phyloP scores from a whole-genome alignment of 148 eudicot species.

The Amaranthus cruentus region DNA sequence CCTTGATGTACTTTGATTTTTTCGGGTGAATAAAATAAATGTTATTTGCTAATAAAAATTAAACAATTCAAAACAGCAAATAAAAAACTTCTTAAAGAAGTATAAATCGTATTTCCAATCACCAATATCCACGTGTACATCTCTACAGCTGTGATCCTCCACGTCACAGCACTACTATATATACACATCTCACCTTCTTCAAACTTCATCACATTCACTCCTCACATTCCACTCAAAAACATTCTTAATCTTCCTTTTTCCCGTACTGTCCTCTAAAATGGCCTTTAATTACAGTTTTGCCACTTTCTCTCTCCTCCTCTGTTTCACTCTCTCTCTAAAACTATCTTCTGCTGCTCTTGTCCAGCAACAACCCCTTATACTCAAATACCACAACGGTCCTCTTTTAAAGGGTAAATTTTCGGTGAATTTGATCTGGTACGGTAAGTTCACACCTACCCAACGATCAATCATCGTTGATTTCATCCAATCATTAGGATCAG shows the following conservation, averaged over 20 bases:
- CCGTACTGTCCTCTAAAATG: constrained; percentile 15
- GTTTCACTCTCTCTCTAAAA: constrained; percentile 1
- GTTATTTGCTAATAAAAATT: no score
- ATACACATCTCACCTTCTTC: constrained; percentile 15
- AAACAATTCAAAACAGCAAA: no score
- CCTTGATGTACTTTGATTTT: no score
- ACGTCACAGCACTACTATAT: constrained; percentile 25
- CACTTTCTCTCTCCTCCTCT: constrained; percentile 24
- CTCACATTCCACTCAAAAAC: not conserved
- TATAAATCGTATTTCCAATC: not conserved
- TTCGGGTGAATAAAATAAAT: no score
- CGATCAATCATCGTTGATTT: constrained; percentile 61
- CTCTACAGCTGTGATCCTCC: constrained; percentile 37
- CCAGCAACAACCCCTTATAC: constrained; percentile 35
- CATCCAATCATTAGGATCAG: constrained; percentile 42
- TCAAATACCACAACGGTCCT: constrained; percentile 57
- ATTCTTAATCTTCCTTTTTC: no score
- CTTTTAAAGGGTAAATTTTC: constrained; percentile 56
- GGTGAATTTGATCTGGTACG: constrained; percentile 74
- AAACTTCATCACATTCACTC: constrained; percentile 1
- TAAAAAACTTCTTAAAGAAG: no score
- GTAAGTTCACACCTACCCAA: constrained; percentile 54
- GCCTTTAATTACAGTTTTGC: constrained; percentile 21
- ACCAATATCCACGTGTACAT: constrained; percentile 13
- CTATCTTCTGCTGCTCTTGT: constrained; percentile 36